Evolutionary conservation across 2,329 filamentous ascomycete genomes (phyloP), one percentile per base, ranked within the genome.

Genomic region (Seiridium cupressi): DNA sequence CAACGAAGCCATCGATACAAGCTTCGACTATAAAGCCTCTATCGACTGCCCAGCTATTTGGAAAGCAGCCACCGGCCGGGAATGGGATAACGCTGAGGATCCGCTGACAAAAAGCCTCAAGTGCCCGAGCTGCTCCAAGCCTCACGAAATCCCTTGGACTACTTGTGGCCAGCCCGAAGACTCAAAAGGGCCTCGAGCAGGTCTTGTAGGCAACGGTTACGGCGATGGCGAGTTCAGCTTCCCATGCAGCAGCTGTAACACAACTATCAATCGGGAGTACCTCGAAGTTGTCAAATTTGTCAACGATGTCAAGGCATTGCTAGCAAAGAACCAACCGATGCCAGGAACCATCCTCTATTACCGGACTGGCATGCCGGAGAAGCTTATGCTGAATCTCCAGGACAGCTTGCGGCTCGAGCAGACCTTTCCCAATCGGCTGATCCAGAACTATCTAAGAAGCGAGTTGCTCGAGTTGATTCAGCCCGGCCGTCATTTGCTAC

Each of bases 291-390:
- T 73, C 48, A 89, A 87, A 64, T 91, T 92, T 65, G 75, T 78
- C 53, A 73, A 70, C 11, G 89, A 93, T 66, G 72, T 83, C 5
- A 69, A 78, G 32, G 67, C 68, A 0, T 76, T 91, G 0, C 65
- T 85, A 3, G 61, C 72, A 3, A 65, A 78, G 3, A 65, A 77
- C 11, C 69, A 75, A 1, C 86, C 89, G 0, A 85, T 93, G 78
- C 86, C 88, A 0, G 89, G 90, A 1, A 92, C 89, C 0, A 70
- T 92, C 4, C 77, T 92, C 6, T 77, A 84, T 7, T 69, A 80
- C 0, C 70, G 74, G 1, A 78, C 68, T 0, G 90, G 89, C 0
- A 72, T 76, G 13, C 84, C 86, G 3, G 59, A 58, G 0, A 69
- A 76, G 36, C 55, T 64, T 1, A 64, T 76, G 2, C 68, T 66